Conservation (phyloP, 495 filamentous ascomycete genomes). For the Lophiotrema nucula region DNA sequence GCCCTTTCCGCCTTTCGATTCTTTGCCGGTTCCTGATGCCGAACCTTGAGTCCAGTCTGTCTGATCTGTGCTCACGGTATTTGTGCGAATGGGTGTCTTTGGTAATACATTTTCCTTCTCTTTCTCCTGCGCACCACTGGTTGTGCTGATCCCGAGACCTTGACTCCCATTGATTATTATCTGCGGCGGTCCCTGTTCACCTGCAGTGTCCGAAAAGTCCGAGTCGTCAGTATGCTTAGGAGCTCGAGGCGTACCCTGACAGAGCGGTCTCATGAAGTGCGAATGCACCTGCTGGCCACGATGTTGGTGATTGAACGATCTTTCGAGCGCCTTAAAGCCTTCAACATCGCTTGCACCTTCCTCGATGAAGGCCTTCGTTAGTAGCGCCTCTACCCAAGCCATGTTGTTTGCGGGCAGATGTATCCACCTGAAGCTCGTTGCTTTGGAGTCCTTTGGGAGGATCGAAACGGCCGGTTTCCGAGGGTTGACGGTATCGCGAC, state of each 20-base stretch:
- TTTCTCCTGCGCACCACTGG: constrained; percentile 17
- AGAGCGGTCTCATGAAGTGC: constrained; percentile 65
- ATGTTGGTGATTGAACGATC: constrained; percentile 64
- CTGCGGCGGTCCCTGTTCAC: constrained; percentile 37
- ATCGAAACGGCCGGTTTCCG: constrained; percentile 55
- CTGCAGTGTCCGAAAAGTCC: constrained; percentile 33
- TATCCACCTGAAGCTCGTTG: constrained; percentile 64
- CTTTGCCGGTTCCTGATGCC: constrained; percentile 12
- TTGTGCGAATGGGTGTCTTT: constrained; percentile 18
- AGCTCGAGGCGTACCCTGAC: constrained; percentile 57
- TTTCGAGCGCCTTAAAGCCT: constrained; percentile 65
- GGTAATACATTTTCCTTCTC: constrained; percentile 13
- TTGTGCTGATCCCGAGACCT: constrained; percentile 20
- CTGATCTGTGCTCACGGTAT: constrained; percentile 22
- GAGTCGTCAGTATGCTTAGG: constrained; percentile 43
- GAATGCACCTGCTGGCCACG: constrained; percentile 61
- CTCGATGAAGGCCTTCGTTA: constrained; percentile 68
- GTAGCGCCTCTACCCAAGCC: constrained; percentile 60
- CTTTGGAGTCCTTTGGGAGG: constrained; percentile 51
- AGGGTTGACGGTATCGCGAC: constrained; percentile 54
- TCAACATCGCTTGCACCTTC: constrained; percentile 64
- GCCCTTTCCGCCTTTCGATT: constrained; percentile 11
- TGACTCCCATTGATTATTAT: constrained; percentile 17
- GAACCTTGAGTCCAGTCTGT: constrained; percentile 21
- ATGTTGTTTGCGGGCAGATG: constrained; percentile 66